Evolutionary conservation across 1,284 basidiomycete species (phyloP).

Genomic region (Ustilago lituana): DNA sequence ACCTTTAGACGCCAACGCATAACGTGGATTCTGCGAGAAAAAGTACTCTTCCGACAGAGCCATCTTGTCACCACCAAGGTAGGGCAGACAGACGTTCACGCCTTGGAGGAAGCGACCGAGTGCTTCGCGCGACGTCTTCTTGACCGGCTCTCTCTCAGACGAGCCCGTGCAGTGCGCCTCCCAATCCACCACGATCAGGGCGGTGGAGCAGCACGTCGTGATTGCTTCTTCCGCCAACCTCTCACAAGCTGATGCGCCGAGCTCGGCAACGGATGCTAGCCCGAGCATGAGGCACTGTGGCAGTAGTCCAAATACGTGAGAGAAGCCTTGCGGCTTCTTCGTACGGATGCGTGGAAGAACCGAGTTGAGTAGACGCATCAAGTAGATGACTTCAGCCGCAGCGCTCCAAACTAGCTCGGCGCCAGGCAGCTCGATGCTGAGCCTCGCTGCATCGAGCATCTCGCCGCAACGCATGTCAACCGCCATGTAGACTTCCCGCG

Average conservation of each 20-base stretch:
- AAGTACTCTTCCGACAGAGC: conserved; percentile 35
- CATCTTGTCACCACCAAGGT: conserved; percentile 24
- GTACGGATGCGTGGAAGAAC: conserved; percentile 57
- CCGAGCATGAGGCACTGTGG: conserved; percentile 40
- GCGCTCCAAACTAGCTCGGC: conserved; percentile 14
- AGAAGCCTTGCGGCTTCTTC: conserved; percentile 54
- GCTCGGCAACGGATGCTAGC: conserved; percentile 9
- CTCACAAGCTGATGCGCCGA: conserved; percentile 1
- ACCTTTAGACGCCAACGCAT: conserved; percentile 8
- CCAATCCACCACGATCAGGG: conserved; percentile 40
- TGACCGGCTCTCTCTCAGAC: conserved; percentile 18
- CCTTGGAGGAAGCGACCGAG: conserved; percentile 32
- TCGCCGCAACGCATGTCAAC: conserved; percentile 51
- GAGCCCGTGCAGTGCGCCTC: conserved; percentile 26
- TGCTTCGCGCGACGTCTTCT: conserved; percentile 34
- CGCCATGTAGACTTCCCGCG: conserved; percentile 59
- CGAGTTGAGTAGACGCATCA: conserved; percentile 36
- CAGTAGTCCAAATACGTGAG: conserved; percentile 41
- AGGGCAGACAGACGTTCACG: conserved; percentile 34
- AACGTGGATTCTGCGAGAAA: conserved; percentile 19
- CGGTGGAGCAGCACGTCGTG: conserved; percentile 32
- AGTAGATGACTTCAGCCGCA: conserved; percentile 24
- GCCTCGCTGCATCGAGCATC: conserved; percentile 19
- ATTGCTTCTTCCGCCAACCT: conserved; percentile 22
- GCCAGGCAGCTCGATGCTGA: conserved; percentile 2